Evolutionary conservation across 345 rosid genomes (phyloP), one percentile per base, ranked within the genome.

Genomic region (Moricandia moricandioides): DNA sequence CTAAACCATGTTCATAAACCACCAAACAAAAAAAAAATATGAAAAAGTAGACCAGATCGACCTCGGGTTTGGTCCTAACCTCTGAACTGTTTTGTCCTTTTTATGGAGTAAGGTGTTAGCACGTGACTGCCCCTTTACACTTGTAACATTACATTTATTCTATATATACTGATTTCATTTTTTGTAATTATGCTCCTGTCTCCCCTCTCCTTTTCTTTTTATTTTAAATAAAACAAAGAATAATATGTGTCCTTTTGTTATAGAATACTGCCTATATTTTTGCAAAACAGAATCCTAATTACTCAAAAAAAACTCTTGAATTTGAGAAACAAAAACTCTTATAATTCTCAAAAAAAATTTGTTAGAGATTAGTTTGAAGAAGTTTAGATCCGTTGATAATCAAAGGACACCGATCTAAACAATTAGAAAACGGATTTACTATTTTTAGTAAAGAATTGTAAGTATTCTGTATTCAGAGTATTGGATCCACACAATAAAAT

Each of bases 71-170:
- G 71, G 78, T 67, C 78, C 74, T 37, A 59, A 30, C 52, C 37
- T 62, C 81, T 78, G 74, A 67, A 43, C 82, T 62, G 26, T 62
- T 73, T 79, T 79, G 82, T 79, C 78, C 18, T 69, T 68, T 62
- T 78, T 10, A 55, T 43, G 33, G n/a, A 62, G 47, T 40, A 75
- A 68, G 45, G 74, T 73, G 51, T 72, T 72, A 51, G 51, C 82
- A 79, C 78, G 82, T 73, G 78, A 73, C 54, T 67, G 73, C 74
- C 78, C 78, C 65, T 17, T 30, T 73, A 79, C 78, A 73, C 82
- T 73, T 79, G 82, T 79, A 78, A 78, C 54, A 34, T 4, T 54
- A 33, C 34, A 51, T 34, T 59, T 59, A 72, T 54, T 60, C 39
- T 39, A 29, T 14, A 21, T 52, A 10, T 65, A 71, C 72, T 57